Percentiles rank a stretch among this genome's conserved stretches.
Conservation (phyloP, 768 basidiomycete species). For the Pisolithus tinctorius region DNA sequence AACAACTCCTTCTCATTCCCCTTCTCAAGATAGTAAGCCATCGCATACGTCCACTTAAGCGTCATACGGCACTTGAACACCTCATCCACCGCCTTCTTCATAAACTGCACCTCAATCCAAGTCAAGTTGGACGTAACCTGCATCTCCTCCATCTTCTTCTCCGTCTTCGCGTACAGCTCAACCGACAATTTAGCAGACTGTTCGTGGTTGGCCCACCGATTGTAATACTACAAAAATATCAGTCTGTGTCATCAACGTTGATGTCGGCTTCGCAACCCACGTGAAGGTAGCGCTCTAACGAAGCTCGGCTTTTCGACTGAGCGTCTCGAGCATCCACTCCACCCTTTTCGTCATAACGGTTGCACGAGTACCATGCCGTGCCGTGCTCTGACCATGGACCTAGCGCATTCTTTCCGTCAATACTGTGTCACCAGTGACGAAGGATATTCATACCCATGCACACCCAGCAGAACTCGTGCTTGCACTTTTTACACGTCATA, state of each 20-base stretch:
- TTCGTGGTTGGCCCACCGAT: conserved; percentile 99
- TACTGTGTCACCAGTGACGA: too few species aligned
- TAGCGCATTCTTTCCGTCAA: conserved; percentile 21
- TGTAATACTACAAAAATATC: conserved; percentile 74
- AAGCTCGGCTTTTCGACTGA: conserved; percentile 84
- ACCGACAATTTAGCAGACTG: conserved; percentile 96
- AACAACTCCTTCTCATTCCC: conserved; percentile 93
- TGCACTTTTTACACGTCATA: conserved; percentile 99
- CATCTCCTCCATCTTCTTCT: conserved; percentile 99
- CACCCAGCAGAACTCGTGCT: conserved; percentile 98
- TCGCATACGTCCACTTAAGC: conserved; percentile 98
- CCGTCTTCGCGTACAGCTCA: conserved; percentile 89
- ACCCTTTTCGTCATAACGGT: conserved; percentile 90
- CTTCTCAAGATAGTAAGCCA: conserved; percentile 93
- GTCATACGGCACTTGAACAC: conserved; percentile 87
- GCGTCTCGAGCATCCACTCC: conserved; percentile 86
- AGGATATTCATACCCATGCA: conserved; percentile 70
- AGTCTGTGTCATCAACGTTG: neutral
- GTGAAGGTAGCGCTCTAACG: conserved; percentile 92
- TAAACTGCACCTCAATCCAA: conserved; percentile 99
- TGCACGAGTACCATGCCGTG: conserved; percentile 97
- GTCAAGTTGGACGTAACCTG: conserved; percentile 86
- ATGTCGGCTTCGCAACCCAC: conserved; percentile 39
- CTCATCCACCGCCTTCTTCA: conserved; percentile 96
- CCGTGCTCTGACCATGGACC: conserved; percentile 97